Percentiles rank a stretch among this genome's conserved stretches.
phyloP scores from a whole-genome alignment of 768 basidiomycete species.

The Dioszegia aurantiaca region DNA sequence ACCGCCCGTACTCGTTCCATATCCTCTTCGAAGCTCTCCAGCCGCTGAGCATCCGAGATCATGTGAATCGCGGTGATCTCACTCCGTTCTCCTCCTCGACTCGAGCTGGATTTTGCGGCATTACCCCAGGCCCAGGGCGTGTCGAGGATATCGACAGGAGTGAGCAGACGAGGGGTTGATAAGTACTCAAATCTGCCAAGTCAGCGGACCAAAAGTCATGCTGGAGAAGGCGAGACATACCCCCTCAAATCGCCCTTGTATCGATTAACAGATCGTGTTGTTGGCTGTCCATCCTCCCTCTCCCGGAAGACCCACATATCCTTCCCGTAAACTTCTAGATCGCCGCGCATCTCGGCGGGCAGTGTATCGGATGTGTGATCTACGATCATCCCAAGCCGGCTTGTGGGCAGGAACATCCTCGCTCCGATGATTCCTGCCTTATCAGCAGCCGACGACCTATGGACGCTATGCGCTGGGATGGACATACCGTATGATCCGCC shows the following conservation, averaged over 20 bases:
- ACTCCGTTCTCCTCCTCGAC: not conserved
- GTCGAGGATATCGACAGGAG: constrained; percentile 18
- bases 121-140: too few species aligned
- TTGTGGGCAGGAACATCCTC: constrained; percentile 34
- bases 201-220: too few species aligned
- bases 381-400: constrained; percentile 33
- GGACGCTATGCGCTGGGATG: not conserved
- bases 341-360: constrained; percentile 13
- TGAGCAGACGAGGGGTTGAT: constrained; percentile 22
- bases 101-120: not conserved
- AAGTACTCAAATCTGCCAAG: constrained; percentile 33
- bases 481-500: constrained; percentile 36
- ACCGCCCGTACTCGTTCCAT: not conserved
- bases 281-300: constrained; percentile 27
- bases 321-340: constrained; percentile 21
- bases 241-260: constrained; percentile 23
- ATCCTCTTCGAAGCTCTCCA: constrained; percentile 14
- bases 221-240: too few species aligned
- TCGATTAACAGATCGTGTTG: constrained; percentile 30
- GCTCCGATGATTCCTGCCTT: constrained; percentile 38
- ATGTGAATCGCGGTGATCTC: constrained; percentile 24
- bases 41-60: constrained; percentile 27
- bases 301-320: constrained; percentile 31
- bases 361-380: constrained; percentile 28
- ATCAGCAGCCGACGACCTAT: not conserved